Percentiles rank a stretch among this genome's conserved stretches.
phyloP scores from a whole-genome alignment of 2,329 filamentous ascomycete genomes.

The Hyphodiscus sp. region DNA sequence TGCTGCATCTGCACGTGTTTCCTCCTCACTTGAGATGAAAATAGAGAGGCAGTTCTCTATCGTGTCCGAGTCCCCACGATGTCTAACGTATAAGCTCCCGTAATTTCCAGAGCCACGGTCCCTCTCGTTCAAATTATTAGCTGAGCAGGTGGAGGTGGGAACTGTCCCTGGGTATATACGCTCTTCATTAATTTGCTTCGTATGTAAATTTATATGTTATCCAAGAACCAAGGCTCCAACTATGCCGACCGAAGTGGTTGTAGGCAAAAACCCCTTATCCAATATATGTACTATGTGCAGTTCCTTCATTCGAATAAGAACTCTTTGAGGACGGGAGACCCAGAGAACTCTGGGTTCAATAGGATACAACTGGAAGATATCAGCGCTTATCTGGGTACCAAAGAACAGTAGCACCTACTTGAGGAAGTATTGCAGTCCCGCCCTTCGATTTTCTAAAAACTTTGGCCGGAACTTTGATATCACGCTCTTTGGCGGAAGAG shows the following conservation, averaged over 20 bases:
- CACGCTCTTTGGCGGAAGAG: conserved; percentile 83
- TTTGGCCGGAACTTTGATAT: conserved; percentile 77
- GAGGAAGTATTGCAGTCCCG: conserved; percentile 84
- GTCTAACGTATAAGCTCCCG: no score
- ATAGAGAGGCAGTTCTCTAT: no score
- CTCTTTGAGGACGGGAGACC: conserved; percentile 83
- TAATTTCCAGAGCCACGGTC: no score
- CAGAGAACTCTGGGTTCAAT: conserved; percentile 88
- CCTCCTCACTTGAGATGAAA: no score
- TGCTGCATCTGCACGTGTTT: no score
- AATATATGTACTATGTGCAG: background rate
- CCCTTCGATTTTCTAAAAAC: conserved; percentile 79
- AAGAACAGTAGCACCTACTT: conserved; percentile 54
- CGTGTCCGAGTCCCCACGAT: no score
- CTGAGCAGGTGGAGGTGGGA: background rate
- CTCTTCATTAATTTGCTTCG: background rate
- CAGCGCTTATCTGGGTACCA: conserved; percentile 6
- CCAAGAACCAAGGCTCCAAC: background rate
- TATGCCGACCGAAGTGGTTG: background rate
- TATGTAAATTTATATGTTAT: background rate
- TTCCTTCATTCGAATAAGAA: conserved; percentile 50
- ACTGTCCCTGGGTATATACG: background rate
- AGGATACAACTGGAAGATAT: conserved; percentile 66
- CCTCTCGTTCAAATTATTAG: no score
- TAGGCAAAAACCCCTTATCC: background rate